phyloP scores from a whole-genome alignment of 495 filamentous ascomycete species.

The Neurospora sp. region DNA sequence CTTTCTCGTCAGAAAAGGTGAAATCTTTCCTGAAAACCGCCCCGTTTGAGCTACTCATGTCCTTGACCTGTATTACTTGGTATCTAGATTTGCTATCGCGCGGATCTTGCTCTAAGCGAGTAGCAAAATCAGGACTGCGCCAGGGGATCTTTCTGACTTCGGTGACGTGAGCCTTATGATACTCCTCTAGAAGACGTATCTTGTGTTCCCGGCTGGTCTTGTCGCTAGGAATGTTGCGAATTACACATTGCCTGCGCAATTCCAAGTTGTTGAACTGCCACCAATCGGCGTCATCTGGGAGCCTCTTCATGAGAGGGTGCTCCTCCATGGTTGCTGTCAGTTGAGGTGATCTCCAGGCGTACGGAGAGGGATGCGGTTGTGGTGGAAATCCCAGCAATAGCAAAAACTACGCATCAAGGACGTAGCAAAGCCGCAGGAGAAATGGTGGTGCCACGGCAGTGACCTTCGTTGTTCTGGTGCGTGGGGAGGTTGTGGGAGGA shows the following conservation, averaged over 20 bases:
- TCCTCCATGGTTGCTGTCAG: neutral
- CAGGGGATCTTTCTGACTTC: neutral
- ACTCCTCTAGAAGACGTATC: neutral
- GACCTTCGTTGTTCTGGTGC: too few relatives aligned
- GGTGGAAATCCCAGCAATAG: neutral
- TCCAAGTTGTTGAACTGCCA: accelerated
- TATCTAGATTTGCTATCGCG: neutral
- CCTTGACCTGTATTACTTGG: neutral
- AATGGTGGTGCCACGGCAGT: too few relatives aligned
- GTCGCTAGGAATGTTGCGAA: neutral
- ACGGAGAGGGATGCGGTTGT: neutral
- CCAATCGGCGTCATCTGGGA: neutral
- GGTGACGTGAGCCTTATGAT: neutral
- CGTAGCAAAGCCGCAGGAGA: neutral
- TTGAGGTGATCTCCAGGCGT: neutral
- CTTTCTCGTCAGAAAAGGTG: neutral
- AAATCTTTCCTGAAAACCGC: neutral
- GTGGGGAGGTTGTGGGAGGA: neutral
- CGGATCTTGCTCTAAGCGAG: neutral
- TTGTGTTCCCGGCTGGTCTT: accelerated
- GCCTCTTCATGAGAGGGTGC: neutral
- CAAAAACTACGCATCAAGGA: neutral
- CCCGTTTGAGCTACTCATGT: neutral
- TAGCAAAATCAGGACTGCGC: neutral
- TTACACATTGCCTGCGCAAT: neutral